These are phyloP conservation scores for Saprolegnia diclina DNA, from an alignment of 352 stramenopile species.

Conservation along the genomic window DNA sequence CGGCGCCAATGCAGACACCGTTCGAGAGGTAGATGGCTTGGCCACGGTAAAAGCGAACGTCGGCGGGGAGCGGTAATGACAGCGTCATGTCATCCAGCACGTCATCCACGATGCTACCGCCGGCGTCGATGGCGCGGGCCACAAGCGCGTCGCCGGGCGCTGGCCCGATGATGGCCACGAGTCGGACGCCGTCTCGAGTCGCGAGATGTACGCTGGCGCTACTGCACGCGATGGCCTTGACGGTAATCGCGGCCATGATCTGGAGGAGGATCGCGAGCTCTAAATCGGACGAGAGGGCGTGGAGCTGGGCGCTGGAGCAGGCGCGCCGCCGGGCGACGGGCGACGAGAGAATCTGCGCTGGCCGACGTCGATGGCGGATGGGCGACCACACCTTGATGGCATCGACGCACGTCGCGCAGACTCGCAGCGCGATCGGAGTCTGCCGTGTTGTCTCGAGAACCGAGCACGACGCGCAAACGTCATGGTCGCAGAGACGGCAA, in stretches of 20 bases:
- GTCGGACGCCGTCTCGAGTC: not conserved
- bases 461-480: slow-evolving; percentile 15
- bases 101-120: not conserved
- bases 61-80: not conserved
- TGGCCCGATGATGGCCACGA: not conserved
- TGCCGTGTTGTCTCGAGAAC: not conserved
- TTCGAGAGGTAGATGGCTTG: not conserved
- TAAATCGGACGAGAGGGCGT: not conserved
- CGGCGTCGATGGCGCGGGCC: not conserved
- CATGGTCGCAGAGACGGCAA: slow-evolving; percentile 18
- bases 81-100: not conserved
- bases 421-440: not conserved
- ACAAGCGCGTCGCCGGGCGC: not conserved
- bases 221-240: not conserved
- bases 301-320: not conserved
- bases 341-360: not conserved
- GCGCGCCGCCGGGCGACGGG: not conserved
- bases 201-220: not conserved
- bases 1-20: slow-evolving; percentile 1
- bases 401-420: slow-evolving; percentile 12
- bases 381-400: not conserved
- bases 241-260: not conserved
- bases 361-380: not conserved
- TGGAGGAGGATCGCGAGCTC: not conserved
- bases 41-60: slow-evolving; percentile 13